Evolutionary conservation across 768 basidiomycete species (phyloP), one percentile per base, ranked within the genome.

Genomic region (Lyophyllum shimeji): DNA sequence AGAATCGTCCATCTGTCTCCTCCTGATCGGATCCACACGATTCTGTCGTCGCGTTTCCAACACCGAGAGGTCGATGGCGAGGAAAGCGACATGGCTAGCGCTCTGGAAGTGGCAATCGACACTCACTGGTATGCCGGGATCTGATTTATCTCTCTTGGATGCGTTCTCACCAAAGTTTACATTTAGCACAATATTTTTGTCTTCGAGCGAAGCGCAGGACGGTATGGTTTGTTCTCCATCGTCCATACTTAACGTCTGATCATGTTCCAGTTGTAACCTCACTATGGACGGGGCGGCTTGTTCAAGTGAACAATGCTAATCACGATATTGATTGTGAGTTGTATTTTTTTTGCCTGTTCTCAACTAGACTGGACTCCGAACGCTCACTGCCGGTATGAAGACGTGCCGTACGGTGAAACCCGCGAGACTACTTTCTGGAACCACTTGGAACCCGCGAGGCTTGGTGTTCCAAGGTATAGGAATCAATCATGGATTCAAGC

Each of bases 71-170:
- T 76, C 33, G 91, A 96, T 65, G 93, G 90, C 0, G 91, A 91
- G 53, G 70, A 75, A 45, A 91, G 89, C 56, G 87, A 86, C 42
- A 80, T 85, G 62, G 76, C 83, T 4, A 93, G 89, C 63, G 87
- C 89, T 7, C 75, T 97, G 42, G 95, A 98, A 68, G 74, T 87
- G 69, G 94, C 95, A n/a, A 91, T 96, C 58, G 95, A 98, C 69
- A 83, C 91, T 52, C 85, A 93, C 63, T 93, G 93, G 92, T 93
- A 64, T 20, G 60, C 9, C 5, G 29, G 37, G 65, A 13, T 20
- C 11, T 18, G 15, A 33, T 23, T 11, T 21, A 11, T 24, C 53
- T 52, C 11, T 24, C 12, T 51, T 43, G 29, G 29, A 29, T 29
- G 29, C 18, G 18, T 27, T n/a, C 45, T 39, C 52, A 43, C 53